Evolutionary conservation across 306 rosid genomes (phyloP), one percentile per base, ranked within the genome.

Genomic region (Corylus avellana): DNA sequence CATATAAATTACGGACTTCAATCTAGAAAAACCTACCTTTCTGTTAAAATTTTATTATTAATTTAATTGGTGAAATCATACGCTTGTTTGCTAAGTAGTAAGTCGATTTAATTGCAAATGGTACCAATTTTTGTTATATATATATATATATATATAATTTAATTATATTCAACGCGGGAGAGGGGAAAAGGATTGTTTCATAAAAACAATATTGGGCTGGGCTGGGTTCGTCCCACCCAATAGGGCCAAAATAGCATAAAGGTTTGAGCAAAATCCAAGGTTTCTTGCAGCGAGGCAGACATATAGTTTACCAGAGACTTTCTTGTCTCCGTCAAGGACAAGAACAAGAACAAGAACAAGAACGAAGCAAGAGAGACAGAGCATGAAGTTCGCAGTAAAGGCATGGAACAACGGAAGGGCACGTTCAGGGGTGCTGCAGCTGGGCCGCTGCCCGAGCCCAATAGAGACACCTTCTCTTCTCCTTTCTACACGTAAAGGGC

Each of bases 381-480:
- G 73, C 18, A 91, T 94, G 97, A 94, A 92, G 81, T 86, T 91
- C 75, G 58, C 79, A 20, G 93, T 91, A 75, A 89, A 86, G 84
- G 85, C 95, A 57, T 88, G 87, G 93, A 80, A 91, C 88, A 78
- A 81, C 22, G 90, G 97, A 73, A 84, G 74, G 61, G 97, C 90
- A 7, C 85, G 98, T 44, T 77, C 89, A 16, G 98, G 98, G 12
- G 77, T 82, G 12, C 57, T 95, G 16, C 91, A 87, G 17, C 77
- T 87, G 11, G 93, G 93, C 29, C 83, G 74, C 89, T 87, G 85
- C 82, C 79, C 89, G 0, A 44, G 56, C 77, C 80, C 85, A 18
- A 86, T 92, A 20, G 91, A 91, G 62, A 95, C 98, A 0, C 98
- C 98, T 11, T 87, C 90, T 25, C 92, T 95, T 74, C 96, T 92